Conservation (phyloP, 352 stramenopile genomes). For the Phytopythium aichiense region DNA sequence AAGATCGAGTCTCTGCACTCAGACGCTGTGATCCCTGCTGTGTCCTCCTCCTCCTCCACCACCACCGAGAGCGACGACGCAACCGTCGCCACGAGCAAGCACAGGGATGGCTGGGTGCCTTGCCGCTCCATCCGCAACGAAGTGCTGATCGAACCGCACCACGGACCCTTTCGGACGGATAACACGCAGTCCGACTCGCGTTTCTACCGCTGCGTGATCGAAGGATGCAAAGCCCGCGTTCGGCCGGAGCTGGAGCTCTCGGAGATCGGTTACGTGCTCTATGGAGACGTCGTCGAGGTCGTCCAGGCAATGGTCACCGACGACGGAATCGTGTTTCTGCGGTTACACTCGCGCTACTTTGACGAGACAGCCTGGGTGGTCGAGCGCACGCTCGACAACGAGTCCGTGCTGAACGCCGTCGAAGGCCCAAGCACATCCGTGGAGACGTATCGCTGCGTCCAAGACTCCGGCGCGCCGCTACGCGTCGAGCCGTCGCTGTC, state of each 20-base stretch:
- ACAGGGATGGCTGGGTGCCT: conserved; percentile 51
- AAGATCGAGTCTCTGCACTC: conserved; percentile 45
- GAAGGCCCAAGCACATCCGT: conserved; percentile 31
- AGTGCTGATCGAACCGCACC: conserved; percentile 54
- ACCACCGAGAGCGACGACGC: conserved; percentile 11
- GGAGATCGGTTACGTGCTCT: conserved; percentile 73
- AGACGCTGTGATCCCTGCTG: conserved; percentile 19
- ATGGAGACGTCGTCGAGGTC: conserved; percentile 73
- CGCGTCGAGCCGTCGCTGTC: conserved; percentile 52
- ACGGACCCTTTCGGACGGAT: conserved; percentile 29
- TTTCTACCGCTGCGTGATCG: conserved; percentile 67
- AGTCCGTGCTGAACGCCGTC: conserved; percentile 66
- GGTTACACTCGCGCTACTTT: conserved; percentile 64
- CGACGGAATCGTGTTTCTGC: conserved; percentile 63
- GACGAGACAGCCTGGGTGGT: conserved; percentile 65
- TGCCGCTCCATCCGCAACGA: conserved; percentile 76
- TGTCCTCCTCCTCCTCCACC: conserved; percentile 11
- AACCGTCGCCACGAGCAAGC: conserved; percentile 14
- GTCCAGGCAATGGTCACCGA: conserved; percentile 33
- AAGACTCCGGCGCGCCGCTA: conserved; percentile 57
- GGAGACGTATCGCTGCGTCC: conserved; percentile 60
- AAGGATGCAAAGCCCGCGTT: conserved; percentile 68
- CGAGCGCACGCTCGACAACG: conserved; percentile 72
- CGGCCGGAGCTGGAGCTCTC: conserved; percentile 44
- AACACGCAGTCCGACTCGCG: conserved; percentile 3